Evolutionary conservation across 2,329 filamentous ascomycete species (phyloP).

Genomic region (Endocalyx cinctus): DNA sequence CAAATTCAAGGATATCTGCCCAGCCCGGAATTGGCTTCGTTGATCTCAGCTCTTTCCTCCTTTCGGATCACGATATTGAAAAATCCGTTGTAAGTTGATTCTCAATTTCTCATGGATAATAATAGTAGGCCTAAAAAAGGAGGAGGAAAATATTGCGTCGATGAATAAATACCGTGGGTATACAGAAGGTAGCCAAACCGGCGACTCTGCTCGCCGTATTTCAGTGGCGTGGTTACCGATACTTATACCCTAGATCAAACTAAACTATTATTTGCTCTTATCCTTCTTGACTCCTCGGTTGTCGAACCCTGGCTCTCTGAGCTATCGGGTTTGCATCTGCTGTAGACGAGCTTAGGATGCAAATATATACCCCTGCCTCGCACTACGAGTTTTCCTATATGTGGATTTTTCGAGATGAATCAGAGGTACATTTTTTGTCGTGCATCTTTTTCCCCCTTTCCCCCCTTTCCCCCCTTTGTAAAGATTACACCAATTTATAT

Average conservation of each 20-base stretch:
- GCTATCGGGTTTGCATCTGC: slow-evolving; percentile 35
- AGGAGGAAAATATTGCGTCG: too few species aligned
- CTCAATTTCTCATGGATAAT: slow-evolving; percentile 8
- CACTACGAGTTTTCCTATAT: slow-evolving; percentile 45
- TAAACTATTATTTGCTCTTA: too few species aligned
- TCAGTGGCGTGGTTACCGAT: slow-evolving; percentile 61
- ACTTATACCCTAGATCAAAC: slow-evolving; percentile 61
- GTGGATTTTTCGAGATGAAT: slow-evolving; percentile 44
- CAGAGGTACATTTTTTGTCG: slow-evolving; percentile 42
- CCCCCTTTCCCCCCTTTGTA: too few species aligned
- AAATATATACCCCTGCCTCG: slow-evolving; percentile 34
- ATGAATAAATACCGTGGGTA: slow-evolving; percentile 40
- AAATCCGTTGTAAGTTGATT: slow-evolving; percentile 33
- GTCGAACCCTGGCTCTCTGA: slow-evolving; percentile 33
- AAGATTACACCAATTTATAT: too few species aligned
- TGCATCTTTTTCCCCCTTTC: too few species aligned
- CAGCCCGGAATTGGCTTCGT: slow-evolving; percentile 68
- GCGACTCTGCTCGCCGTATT: slow-evolving; percentile 30
- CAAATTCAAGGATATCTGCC: slow-evolving; percentile 68
- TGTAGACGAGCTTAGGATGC: too few species aligned
- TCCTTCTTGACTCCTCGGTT: slow-evolving; percentile 24
- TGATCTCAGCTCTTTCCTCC: slow-evolving; percentile 71
- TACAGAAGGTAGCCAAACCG: slow-evolving; percentile 61
- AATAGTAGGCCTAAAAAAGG: too few species aligned
- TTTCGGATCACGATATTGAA: slow-evolving; percentile 63